Evolutionary conservation across 805 yeast genomes (phyloP), one percentile per base, ranked within the genome.

Genomic region (Myxozyma monticola): DNA sequence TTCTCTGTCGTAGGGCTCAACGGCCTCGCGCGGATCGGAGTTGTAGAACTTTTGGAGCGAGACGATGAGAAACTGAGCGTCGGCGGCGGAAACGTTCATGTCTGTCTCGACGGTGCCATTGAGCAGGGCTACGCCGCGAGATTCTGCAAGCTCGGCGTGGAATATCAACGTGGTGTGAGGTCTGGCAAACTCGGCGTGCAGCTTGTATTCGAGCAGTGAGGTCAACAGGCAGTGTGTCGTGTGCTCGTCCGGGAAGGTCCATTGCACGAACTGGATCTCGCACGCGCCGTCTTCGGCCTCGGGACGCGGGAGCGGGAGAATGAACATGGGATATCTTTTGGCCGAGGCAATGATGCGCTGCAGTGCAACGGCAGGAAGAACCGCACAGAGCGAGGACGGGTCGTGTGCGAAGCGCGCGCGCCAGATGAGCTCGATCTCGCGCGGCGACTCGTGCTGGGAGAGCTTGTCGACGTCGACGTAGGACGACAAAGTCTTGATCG

Each of bases 161-260:
- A 91, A 85, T 68, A 82, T 80, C 56, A 93, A 73, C 0, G 96
- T 87, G 0, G 97, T 88, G 68, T 93, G 98, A 0, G 99, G 98
- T 65, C 88, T 84, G 8, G 99, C 96, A 68, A 76, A 93, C 65
- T 91, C 97, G 48, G 79, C 80, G 64, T 91, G 96, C 25, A 89
- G 76, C 67, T 91, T 89, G 69, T 81, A 93, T 69, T 93, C 98
- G 1, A 93, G 90, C 57, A 93, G 76, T 0, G 96, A 82, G 1
- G 99, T 93, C 61, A 93, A 74, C 77, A 93, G 77, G 65, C 95
- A 88, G 70, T 93, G 96, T 1, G 87, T 75, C 1, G 97, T 90
- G 36, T 80, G 61, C 14, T 86, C 83, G 0, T 91, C 96, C 12
- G 85, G 90, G 66, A 88, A 87, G 17, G 81, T 76, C 99, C 99